phyloP scores from a whole-genome alignment of 208 protist species.

The Crithidia expoeki region DNA sequence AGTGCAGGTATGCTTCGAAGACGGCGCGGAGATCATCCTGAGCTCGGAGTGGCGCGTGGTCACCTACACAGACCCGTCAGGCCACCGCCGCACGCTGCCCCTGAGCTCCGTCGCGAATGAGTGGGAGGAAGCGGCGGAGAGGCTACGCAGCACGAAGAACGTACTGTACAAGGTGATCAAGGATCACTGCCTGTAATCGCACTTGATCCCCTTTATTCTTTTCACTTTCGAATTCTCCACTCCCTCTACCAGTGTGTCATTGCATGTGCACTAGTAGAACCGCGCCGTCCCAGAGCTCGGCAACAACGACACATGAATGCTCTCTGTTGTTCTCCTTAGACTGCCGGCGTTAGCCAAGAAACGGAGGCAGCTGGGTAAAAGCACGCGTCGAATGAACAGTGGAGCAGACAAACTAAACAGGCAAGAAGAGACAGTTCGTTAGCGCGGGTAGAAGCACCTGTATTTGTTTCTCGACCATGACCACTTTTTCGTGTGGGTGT shows the following conservation, averaged over 20 bases:
- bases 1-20: conserved; percentile 96
- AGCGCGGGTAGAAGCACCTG: not conserved
- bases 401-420: not conserved
- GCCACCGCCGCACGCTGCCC: conserved; percentile 49
- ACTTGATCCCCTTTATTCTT: not conserved
- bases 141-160: conserved; percentile 42
- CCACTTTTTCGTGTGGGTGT: not conserved
- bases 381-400: no score
- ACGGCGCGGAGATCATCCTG: conserved; percentile 94
- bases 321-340: no score
- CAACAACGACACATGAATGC: no score
- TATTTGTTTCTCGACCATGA: not conserved
- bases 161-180: conserved; percentile 45
- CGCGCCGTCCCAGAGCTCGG: no score
- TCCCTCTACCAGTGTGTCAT: not conserved
- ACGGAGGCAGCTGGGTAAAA: no score
- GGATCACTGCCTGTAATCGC: conserved; percentile 41
- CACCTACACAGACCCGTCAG: conserved; percentile 74
- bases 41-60: conserved; percentile 87
- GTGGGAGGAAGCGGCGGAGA: conserved; percentile 40
- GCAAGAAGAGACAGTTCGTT: not conserved
- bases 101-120: conserved; percentile 38
- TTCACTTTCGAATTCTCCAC: not conserved
- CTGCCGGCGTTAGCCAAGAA: no score
- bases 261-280: no score